Percentiles rank a stretch among this genome's conserved stretches.
Evolutionary conservation across 2,329 filamentous ascomycete genomes (phyloP).

Genomic region (Dendrostoma leiphaemia): DNA sequence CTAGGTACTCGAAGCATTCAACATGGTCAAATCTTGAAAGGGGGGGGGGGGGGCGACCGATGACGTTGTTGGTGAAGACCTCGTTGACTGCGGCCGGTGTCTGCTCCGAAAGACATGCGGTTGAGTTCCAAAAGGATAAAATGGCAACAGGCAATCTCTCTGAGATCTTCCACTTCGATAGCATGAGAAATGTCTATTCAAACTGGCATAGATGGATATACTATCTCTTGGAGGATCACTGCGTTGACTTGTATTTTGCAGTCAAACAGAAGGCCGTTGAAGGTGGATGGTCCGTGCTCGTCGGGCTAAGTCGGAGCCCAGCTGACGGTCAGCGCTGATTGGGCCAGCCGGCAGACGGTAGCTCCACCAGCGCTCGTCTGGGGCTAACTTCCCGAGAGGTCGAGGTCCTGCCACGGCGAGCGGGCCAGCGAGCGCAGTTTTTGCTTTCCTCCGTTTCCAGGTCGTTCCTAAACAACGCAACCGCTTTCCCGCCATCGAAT

Average conservation of each 20-base stretch:
- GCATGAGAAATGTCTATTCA: too few species aligned
- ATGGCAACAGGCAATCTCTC: too few species aligned
- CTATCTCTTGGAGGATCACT: too few species aligned
- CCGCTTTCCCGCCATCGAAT: conserved; percentile 45
- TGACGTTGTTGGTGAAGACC: too few species aligned
- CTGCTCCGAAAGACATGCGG: too few species aligned
- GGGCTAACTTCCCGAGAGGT: not conserved
- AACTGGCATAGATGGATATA: too few species aligned
- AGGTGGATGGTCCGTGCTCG: not conserved
- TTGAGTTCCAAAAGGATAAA: too few species aligned
- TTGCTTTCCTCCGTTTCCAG: conserved; percentile 19
- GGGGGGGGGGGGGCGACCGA: too few species aligned
- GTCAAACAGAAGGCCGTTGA: not conserved
- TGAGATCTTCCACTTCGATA: too few species aligned
- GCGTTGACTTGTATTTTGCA: not conserved
- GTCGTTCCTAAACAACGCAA: conserved; percentile 29
- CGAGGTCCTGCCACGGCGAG: not conserved
- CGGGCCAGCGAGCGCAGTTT: conserved; percentile 10
- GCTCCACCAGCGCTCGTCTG: not conserved
- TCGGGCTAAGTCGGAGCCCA: conserved; percentile 2
- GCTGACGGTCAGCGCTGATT: not conserved
- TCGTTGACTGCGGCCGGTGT: too few species aligned
- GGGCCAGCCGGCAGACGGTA: not conserved
- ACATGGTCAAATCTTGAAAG: too few species aligned
- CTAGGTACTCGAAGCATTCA: too few species aligned